phyloP scores from a whole-genome alignment of 192 early-diverging fungal species.

The Coemansia sp. region DNA sequence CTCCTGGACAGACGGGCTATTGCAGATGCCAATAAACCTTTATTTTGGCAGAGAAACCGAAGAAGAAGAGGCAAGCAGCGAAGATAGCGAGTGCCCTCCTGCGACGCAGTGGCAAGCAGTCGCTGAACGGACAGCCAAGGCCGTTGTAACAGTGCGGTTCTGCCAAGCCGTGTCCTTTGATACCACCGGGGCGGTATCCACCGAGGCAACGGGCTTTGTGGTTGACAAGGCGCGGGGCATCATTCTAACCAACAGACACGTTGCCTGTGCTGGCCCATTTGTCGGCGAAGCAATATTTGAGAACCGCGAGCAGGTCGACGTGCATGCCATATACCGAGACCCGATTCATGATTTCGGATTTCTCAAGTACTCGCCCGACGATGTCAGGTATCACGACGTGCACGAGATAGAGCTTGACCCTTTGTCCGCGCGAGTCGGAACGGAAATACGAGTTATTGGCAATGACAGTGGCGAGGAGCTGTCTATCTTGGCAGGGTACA shows the following conservation, averaged over 20 bases:
- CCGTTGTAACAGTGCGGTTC: too few relatives aligned
- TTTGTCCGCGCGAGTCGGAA: conserved; percentile 63
- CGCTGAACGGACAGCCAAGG: too few relatives aligned
- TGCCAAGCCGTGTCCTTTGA: too few relatives aligned
- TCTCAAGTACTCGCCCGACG: conserved; percentile 63
- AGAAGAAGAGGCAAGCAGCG: too few relatives aligned
- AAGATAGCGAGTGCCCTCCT: too few relatives aligned
- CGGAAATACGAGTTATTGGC: conserved; percentile 59
- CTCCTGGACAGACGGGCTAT: too few relatives aligned
- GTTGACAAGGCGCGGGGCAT: conserved; percentile 72
- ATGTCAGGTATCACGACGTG: conserved; percentile 66
- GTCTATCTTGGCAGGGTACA: background rate
- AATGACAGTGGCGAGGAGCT: background rate
- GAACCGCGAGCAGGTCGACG: conserved; percentile 71
- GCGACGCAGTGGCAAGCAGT: too few relatives aligned
- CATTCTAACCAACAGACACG: conserved; percentile 76
- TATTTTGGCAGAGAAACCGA: too few relatives aligned
- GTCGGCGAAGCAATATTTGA: conserved; percentile 68
- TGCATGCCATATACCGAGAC: conserved; percentile 71
- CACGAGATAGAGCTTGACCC: conserved; percentile 66
- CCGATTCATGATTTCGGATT: conserved; percentile 86
- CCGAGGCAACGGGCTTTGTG: conserved; percentile 69
- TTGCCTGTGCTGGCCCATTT: conserved; percentile 69
- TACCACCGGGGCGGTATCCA: conserved; percentile 43
- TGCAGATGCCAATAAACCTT: too few relatives aligned